Evolutionary conservation across 805 yeast genomes (phyloP), one percentile per base, ranked within the genome.

Genomic region (Suhomyces xylopsoci): DNA sequence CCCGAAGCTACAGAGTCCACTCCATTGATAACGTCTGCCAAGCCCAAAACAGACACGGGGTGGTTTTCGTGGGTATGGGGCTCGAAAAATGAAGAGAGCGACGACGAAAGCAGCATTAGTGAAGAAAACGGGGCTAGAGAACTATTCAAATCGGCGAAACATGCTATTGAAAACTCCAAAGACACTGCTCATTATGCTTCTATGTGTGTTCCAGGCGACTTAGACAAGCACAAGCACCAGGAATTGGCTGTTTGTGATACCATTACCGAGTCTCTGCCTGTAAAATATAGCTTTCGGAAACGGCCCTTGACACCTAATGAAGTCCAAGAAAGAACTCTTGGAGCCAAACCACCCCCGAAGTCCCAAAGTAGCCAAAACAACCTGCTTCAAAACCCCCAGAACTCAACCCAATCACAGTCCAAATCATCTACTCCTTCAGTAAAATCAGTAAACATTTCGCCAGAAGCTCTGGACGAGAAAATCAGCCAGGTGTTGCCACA

Each of bases 221-320:
- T 19, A 8, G 24, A 9, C 7, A 38, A 38, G 42, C 24, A 44
- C 10, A 40, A 40, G 46, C 49, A 46, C 6, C 45, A 49, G 7
- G 74, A 71, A 49, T 52, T 75, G 38, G 67, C 76, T 1, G 79
- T 74, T 1, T 52, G 60, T 45, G 72, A 66, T 12, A 73, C 78
- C 2, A 49, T 56, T 5, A 65, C 76, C 2, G 71, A 70, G 50
- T 30, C 43, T 1, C 62, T 56, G 26, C 79, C 79, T 3, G 76
- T 73, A 1, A 59, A 55, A 45, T 71, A 67, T 54, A 63, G 62
- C 40, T 57, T 62, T 38, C 64, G 61, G 36, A 69, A 65, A 45
- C 61, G 65, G 19, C 78, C 78, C 0, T 45, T 72, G 2, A 59
- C 66, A 7, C 73, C 74, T 4, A 66, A 64, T 45, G 78, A 75